phyloP scores from a whole-genome alignment of 768 basidiomycete species.

The Paxillus involutus region DNA sequence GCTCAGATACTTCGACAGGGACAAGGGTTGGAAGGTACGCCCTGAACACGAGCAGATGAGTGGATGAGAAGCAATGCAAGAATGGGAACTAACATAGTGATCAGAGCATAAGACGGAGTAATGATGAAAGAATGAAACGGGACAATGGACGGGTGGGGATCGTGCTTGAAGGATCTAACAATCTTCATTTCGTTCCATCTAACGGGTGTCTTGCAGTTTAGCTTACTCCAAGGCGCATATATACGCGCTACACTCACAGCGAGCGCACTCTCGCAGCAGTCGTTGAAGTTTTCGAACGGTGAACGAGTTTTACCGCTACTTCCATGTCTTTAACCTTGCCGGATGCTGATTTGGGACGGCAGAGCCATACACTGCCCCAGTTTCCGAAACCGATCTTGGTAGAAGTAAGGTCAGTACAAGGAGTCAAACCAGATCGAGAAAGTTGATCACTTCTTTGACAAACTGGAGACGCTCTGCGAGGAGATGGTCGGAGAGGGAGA shows the following conservation, averaged over 20 bases:
- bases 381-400: constrained; percentile 86
- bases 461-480: constrained; percentile 72
- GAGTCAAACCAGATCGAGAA: not conserved
- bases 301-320: constrained; percentile 93
- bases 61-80: constrained; percentile 3
- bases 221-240: not conserved
- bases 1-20: constrained; percentile 84
- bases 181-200: constrained; percentile 99
- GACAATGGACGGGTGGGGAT: constrained; percentile 90
- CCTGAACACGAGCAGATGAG: constrained; percentile 46
- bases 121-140: constrained; percentile 94
- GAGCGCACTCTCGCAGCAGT: constrained; percentile 89
- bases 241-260: constrained; percentile 49
- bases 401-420: constrained; percentile 3
- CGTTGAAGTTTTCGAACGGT: constrained; percentile 75
- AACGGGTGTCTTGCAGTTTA: not conserved
- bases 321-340: constrained; percentile 47
- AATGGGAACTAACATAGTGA: constrained; percentile 73
- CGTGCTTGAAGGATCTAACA: constrained; percentile 77
- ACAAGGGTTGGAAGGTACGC: constrained; percentile 82
- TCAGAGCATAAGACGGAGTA: constrained; percentile 85
- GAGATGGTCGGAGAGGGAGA: constrained; percentile 71
- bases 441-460: constrained; percentile 61
- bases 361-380: constrained; percentile 91
- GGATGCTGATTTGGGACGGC: constrained; percentile 54